Base-by-base conservation (phyloP, 768 basidiomycete genomes). In the Paxillus involutus region DNA sequence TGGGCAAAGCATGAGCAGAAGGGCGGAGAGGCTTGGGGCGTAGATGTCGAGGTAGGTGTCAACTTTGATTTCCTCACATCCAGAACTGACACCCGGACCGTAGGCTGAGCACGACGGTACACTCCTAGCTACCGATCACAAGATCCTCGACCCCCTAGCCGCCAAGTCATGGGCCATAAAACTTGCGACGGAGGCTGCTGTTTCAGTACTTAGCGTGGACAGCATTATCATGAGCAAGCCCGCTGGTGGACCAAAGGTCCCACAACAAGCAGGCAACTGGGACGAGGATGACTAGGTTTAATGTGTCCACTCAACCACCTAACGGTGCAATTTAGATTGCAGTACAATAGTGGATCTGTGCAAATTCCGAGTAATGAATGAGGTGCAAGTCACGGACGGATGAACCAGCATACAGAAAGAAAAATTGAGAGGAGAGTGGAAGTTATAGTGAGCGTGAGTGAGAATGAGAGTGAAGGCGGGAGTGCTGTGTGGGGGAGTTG, bases 151-250 rank as follows among this genome's bases (percentile, higher is more conserved):
- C 68, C 86, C 94, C n/a, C 77, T 95, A 7, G 90, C 85, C 9
- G 89, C 92, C 16, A 96, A 95, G 70, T 76, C 85, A 5, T 96
- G 94, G 93, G 93, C 92, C 1, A 83, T 97, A 62, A 79, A 82
- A 53, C 81, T 94, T n/a, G 94, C 88, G 14, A 93, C 93, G 0
- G 94, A 97, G 66, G 92, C 94, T 16, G 94, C 94, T 1, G 80
- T 90, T 39, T 87, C 91, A 0, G 91, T 97, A 30, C 82, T 99
- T 51, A 89, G 88, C 57, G 97, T 99, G 7, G 97, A 99, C 73
- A 93, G 91, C 65, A 98, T 98, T 69, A 97, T 98, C 75, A 94
- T 95, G 84, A 91, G 89, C 75, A 93, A 92, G 67, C 89, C 89
- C n/a, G 89, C 91, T 0, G 90, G 91, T 30, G 90, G 91, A 46